phyloP scores from a whole-genome alignment of 2,329 filamentous ascomycete genomes.

The Diaporthe helianthi region DNA sequence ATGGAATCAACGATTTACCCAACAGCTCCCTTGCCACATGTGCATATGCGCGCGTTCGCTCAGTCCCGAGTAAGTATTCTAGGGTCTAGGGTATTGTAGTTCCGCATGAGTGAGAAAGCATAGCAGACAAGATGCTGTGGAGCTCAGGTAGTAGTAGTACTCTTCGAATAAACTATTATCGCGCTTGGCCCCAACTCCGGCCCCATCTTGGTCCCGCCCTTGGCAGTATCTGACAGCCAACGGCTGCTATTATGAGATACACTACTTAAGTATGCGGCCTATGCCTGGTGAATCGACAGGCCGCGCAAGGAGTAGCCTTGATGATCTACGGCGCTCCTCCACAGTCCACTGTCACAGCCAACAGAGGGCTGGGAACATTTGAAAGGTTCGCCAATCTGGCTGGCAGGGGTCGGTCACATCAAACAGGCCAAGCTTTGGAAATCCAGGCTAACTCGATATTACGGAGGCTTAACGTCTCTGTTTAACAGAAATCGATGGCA shows the following conservation, averaged over 20 bases:
- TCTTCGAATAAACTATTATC: constrained; percentile 7
- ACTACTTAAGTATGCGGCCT: too few species aligned
- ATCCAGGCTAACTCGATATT: neutral
- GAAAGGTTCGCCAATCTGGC: constrained; percentile 2
- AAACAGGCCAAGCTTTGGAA: constrained; percentile 16
- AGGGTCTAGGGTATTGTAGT: neutral
- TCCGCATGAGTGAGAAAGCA: neutral
- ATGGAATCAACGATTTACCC: neutral
- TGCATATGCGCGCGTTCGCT: neutral
- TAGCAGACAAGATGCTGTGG: neutral
- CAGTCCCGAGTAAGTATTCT: too few species aligned
- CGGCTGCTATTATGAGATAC: neutral
- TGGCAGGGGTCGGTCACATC: constrained; percentile 4
- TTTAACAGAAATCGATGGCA: constrained; percentile 21
- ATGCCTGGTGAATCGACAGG: neutral
- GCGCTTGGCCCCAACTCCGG: neutral
- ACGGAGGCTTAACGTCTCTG: constrained; percentile 4
- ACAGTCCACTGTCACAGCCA: neutral
- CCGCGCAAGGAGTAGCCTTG: constrained; percentile 9
- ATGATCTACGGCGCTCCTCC: constrained; percentile 6
- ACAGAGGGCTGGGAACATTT: neutral
- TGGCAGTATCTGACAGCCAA: constrained; percentile 22
- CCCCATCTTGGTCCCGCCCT: neutral
- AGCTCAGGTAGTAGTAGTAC: neutral
- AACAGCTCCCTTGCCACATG: neutral